Conservation (phyloP, 768 basidiomycete species). For the Porphyrellus cyaneotinctus region DNA sequence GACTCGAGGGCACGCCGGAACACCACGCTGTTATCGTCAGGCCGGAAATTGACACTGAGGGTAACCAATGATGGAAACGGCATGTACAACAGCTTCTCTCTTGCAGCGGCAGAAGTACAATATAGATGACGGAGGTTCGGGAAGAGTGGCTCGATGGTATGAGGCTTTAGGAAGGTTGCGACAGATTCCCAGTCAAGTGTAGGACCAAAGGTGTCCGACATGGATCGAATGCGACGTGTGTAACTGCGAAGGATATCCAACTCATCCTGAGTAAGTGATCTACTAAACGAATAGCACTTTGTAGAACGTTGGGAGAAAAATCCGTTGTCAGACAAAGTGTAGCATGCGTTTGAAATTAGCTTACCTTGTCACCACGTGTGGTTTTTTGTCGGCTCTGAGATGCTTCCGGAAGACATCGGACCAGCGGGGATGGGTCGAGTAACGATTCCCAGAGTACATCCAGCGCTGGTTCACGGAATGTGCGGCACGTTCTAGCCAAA, state of each 20-base stretch:
- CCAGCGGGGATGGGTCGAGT: neutral
- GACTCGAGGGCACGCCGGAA: neutral
- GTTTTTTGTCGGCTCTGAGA: too few species aligned
- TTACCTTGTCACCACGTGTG: too few species aligned
- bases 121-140: neutral
- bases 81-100: neutral
- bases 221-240: neutral
- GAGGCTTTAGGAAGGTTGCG: too few species aligned
- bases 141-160: neutral
- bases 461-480: too few species aligned
- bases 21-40: too few species aligned
- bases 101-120: neutral
- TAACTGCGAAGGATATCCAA: neutral
- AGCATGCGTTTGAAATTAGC: too few species aligned
- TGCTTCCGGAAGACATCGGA: neutral
- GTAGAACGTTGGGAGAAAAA: too few species aligned
- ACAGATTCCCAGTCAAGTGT: neutral
- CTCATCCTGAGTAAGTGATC: neutral
- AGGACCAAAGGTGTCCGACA: neutral
- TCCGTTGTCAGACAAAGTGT: too few species aligned
- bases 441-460: neutral
- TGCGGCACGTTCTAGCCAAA: too few species aligned
- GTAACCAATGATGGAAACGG: neutral
- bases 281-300: neutral
- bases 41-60: neutral